Evolutionary conservation across 2,329 filamentous ascomycete species (phyloP), one percentile per base, ranked within the genome.

Genomic region (Xylaria arbuscula): DNA sequence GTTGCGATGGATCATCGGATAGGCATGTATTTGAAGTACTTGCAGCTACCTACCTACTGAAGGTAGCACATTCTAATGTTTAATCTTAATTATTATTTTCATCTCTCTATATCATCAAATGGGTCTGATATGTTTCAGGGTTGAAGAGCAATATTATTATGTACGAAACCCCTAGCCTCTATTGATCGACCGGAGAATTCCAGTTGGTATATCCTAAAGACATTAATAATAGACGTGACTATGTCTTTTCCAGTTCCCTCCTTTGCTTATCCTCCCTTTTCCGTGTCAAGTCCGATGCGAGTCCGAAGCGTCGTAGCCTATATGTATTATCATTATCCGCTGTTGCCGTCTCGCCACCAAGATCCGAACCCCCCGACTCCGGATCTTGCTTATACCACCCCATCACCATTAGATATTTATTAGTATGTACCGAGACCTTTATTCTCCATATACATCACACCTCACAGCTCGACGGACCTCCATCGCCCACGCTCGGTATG

Each of bases 401-500:
- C n/a, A 19, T 42, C 48, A 28, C 36, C 42, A 63, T 59, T 45
- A 51, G 13, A 51, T 4, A 19, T 3, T 34, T 53, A 24, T 40
- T 34, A 42, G n/a, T 36, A 19, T 40, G 42, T n/a, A 38, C 15
- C 22, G 22, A 42, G 32, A 17, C 48, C 36, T 22, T 51, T 32
- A n/a, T 47, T 54, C 48, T 38, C 28, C 47, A 15, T 62, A 17
- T 62, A 17, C 40, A 45, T 11, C n/a, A 8, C 17, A 22, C 45
- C 53, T 66, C 53, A 72, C 1, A 78, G 60, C 50, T 70, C 62
- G 24, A 76, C 71, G 6, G 62, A 42, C 11, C 70, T 75, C 83
- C 84, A 86, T 47, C 83, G 78, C 13, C 80, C 83, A 36, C 84
- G 78, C 73, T 86, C 84, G 0, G 82, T 83, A 61, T 86, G 84